Conservation (phyloP, 768 basidiomycete species). For the Nevesoporus exiguus region DNA sequence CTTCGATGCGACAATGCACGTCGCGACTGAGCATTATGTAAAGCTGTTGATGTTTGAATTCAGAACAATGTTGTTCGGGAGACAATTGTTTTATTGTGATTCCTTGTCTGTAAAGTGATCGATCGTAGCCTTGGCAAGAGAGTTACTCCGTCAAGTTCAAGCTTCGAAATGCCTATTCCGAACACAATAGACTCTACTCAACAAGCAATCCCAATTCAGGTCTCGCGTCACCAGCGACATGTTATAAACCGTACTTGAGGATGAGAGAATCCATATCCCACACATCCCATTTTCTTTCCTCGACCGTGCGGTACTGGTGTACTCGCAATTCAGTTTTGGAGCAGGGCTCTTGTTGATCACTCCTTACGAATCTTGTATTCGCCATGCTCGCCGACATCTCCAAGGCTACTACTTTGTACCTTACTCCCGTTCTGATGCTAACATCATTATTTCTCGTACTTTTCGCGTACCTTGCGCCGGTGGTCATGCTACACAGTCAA, state of each 20-base stretch:
- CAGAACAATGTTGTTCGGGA: conserved; percentile 9
- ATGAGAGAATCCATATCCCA: neutral
- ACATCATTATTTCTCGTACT: conserved; percentile 63
- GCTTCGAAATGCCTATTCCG: neutral
- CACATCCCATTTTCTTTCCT: neutral
- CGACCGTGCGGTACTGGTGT: conserved; percentile 21
- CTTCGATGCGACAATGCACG: neutral
- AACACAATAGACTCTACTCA: conserved; percentile 16
- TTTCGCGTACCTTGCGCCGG: conserved; percentile 68
- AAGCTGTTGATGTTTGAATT: neutral
- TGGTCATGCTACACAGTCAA: conserved; percentile 51
- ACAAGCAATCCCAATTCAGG: conserved; percentile 12
- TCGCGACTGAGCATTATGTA: neutral
- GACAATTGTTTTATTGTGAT: neutral
- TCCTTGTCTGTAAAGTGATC: conserved; percentile 1
- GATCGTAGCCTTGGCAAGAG: neutral
- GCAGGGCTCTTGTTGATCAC: conserved; percentile 18
- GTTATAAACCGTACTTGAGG: conserved; percentile 15
- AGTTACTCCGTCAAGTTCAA: no score
- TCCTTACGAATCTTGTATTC: neutral
- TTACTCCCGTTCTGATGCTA: conserved; percentile 63
- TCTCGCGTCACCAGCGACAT: neutral
- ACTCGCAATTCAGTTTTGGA: conserved; percentile 18
- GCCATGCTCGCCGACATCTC: conserved; percentile 69
- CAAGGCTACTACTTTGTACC: conserved; percentile 62